Conservation (phyloP, 2,329 filamentous ascomycete genomes). For the Leptographium lundbergii region DNA sequence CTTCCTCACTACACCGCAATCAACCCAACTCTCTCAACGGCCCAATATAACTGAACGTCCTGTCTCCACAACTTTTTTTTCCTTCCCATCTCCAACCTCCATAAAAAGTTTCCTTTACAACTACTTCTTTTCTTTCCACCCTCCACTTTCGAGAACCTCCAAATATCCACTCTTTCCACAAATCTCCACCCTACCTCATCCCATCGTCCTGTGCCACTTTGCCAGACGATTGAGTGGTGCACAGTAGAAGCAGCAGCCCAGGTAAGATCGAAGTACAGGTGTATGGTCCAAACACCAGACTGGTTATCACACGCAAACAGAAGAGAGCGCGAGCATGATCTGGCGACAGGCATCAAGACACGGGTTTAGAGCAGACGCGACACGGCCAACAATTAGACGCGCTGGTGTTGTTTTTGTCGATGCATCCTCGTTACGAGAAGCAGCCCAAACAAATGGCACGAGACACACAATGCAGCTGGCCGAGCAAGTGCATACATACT, state of each 20-base stretch:
- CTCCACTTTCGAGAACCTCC: slow-evolving; percentile 13
- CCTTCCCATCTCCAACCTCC: not conserved
- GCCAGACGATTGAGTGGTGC: slow-evolving; percentile 5
- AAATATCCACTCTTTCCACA: slow-evolving; percentile 11
- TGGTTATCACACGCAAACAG: not conserved
- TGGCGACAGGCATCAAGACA: not conserved
- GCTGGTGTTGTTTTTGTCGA: no score
- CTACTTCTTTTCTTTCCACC: slow-evolving; percentile 11
- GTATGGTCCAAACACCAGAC: not conserved
- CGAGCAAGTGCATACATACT: not conserved
- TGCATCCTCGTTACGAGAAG: no score
- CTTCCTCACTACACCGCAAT: not conserved
- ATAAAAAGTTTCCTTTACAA: slow-evolving; percentile 5
- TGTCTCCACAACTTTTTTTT: not conserved
- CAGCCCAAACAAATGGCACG: no score
- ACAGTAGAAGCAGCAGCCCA: slow-evolving; percentile 1
- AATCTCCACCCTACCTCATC: slow-evolving; percentile 13
- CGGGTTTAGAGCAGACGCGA: not conserved
- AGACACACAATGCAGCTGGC: no score
- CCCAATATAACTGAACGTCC: not conserved
- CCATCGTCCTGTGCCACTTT: slow-evolving; percentile 6
- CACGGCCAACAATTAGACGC: no score
- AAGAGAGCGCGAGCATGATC: not conserved
- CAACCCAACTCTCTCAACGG: slow-evolving; percentile 5
- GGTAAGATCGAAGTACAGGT: not conserved